Percentiles rank a stretch among this genome's conserved stretches.
These are phyloP conservation scores for Torrubiella hemipterigena DNA, from an alignment of 2,329 filamentous ascomycete species.

Conservation along the genomic window DNA sequence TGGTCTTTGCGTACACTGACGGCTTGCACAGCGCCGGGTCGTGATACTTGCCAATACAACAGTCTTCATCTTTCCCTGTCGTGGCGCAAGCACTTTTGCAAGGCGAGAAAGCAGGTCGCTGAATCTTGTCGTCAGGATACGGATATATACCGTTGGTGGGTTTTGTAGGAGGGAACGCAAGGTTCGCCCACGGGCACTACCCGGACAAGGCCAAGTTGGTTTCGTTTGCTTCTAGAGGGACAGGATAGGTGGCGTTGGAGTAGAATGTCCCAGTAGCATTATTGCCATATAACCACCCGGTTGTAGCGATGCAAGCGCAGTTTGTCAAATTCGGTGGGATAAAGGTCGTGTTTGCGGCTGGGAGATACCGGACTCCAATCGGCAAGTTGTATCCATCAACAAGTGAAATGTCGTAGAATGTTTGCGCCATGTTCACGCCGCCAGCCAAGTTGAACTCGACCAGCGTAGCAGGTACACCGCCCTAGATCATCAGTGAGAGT, in stretches of 20 bases:
- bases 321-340: constrained; percentile 70
- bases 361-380: constrained; percentile 48
- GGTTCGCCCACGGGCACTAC: constrained; percentile 77
- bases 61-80: constrained; percentile 54
- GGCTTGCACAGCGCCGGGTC: constrained; percentile 52
- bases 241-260: constrained; percentile 52
- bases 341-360: constrained; percentile 48
- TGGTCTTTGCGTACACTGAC: constrained; percentile 53
- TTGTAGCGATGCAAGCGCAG: constrained; percentile 62
- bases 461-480: constrained; percentile 61
- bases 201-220: constrained; percentile 43
- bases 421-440: constrained; percentile 46
- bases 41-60: constrained; percentile 61
- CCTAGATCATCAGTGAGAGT: constrained; percentile 30
- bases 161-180: constrained; percentile 53
- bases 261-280: constrained; percentile 44
- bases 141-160: constrained; percentile 68
- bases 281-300: constrained; percentile 44
- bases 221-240: constrained; percentile 52
- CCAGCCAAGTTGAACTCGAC: constrained; percentile 71
- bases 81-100: constrained; percentile 68
- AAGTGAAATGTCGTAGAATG: constrained; percentile 75
- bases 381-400: constrained; percentile 80
- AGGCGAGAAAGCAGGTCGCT: constrained; percentile 61
- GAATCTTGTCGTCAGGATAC: constrained; percentile 64